A percentile compares a stretch with the other conserved stretches of the same genome.
Evolutionary conservation across 108 stramenopile genomes (phyloP).

Genomic region (Cyclostephanos tholiformis): DNA sequence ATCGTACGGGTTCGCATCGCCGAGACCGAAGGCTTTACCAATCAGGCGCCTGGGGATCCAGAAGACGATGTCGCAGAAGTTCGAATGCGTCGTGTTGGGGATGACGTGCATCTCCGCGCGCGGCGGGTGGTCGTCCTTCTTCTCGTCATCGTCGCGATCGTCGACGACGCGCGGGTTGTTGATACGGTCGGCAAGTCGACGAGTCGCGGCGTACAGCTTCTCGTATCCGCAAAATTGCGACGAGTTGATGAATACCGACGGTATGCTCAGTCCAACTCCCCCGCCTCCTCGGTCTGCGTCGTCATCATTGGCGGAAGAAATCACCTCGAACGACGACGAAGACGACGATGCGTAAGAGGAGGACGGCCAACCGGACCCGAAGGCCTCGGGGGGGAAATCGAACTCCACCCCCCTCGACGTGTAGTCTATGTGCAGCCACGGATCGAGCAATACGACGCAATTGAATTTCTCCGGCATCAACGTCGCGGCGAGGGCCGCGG

Average conservation of each 20-base stretch:
- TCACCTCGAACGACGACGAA: too few relatives aligned
- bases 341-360: too few relatives aligned
- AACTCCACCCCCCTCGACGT: conserved; percentile 46
- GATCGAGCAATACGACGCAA: conserved; percentile 56
- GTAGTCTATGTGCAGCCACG: conserved; percentile 60
- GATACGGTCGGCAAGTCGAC: conserved; percentile 38
- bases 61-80: conserved; percentile 62
- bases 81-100: conserved; percentile 55
- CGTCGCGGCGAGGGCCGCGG: conserved; percentile 43
- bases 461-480: conserved; percentile 35
- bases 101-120: conserved; percentile 45
- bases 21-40: conserved; percentile 19
- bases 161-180: conserved; percentile 6
- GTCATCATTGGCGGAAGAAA: too few relatives aligned
- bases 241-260: conserved; percentile 59
- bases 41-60: conserved; percentile 46
- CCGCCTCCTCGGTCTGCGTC: background rate
- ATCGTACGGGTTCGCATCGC: conserved; percentile 28
- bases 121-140: background rate
- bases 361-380: conserved; percentile 23
- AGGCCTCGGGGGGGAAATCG: conserved; percentile 60
- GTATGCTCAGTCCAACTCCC: conserved; percentile 29
- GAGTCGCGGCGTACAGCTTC: conserved; percentile 46
- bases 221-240: conserved; percentile 43
- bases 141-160: background rate